Evolutionary conservation across 2,329 filamentous ascomycete genomes (phyloP), one percentile per base, ranked within the genome.

Genomic region (Epichloe glyceriae): DNA sequence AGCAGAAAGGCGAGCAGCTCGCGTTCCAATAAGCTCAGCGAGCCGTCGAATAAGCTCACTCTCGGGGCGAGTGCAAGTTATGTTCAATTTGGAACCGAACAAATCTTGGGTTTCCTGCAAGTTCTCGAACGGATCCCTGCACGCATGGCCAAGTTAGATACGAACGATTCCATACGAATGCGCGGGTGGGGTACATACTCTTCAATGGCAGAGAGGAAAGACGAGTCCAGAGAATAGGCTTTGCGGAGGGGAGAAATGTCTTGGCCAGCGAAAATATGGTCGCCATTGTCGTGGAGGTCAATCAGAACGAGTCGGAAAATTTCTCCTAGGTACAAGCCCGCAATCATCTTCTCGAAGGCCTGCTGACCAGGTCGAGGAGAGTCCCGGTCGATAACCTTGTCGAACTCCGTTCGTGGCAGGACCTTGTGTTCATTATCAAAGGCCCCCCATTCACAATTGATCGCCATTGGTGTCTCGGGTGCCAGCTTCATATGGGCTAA

Each of bases 281-380:
- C 78, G 60, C 81, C 79, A 66, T 82, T 86, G 61, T 95, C 86
- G 66, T 95, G 82, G 45, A 96, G 73, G 61, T 95, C 90, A 17
- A 95, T 74, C 50, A 96, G 72, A 50, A 91, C 82, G 46, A 95
- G 78, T 52, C 91, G 87, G 79, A 95, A 94, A 62, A 97, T 86
- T 69, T 97, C 91, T 57, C 91, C 91, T 2, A 96, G 79, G 66
- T 96, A 97, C 46, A 96, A 76, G 56, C 91, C 91, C 2, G 91
- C 89, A 64, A 95, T 90, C 87, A 96, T 96, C 74, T 97, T 96
- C 73, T 97, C 91, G 59, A 96, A 96, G 1, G 88, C 83, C 71
- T 97, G 91, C 70, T 96, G 89, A 47, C 89, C 90, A 3, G 91
- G 91, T 26, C 90, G 85, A 37, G 91, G 91, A 19, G 90, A 96